These are phyloP conservation scores for Fagopyrum tataricum DNA, from an alignment of 148 eudicot species.

Conservation along the genomic window DNA sequence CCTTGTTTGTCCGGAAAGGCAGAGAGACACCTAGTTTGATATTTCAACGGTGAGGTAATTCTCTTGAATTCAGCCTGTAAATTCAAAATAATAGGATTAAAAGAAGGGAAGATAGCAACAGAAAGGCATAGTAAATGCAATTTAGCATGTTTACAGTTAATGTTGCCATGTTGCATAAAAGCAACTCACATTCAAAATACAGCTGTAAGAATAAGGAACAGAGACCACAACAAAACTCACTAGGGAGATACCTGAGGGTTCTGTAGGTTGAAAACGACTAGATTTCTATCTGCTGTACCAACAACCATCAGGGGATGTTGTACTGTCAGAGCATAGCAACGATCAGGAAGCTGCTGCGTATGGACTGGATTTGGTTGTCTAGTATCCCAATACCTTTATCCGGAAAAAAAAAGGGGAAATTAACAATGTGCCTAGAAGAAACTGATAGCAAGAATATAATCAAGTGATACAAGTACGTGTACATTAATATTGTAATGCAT, in stretches of 20 bases:
- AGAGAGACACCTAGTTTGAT: constrained; percentile 93
- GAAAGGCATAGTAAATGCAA: neutral
- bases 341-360: constrained; percentile 80
- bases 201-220: neutral
- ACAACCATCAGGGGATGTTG: constrained; percentile 88
- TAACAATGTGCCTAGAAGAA: neutral
- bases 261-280: constrained; percentile 70
- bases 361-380: constrained; percentile 76
- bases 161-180: neutral
- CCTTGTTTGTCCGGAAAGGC: constrained; percentile 98
- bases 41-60: constrained; percentile 73
- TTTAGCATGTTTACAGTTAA: neutral
- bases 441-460: neutral
- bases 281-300: constrained; percentile 89
- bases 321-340: constrained; percentile 86
- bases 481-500: neutral
- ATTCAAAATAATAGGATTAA: neutral
- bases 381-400: constrained; percentile 85
- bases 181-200: neutral
- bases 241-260: constrained; percentile 64
- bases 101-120: neutral
- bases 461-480: neutral
- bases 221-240: neutral
- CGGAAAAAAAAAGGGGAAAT: constrained; percentile 1
- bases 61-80: constrained; percentile 81